Conservation (phyloP, 73 alveolate species). For the Paramecium sexaurelia region DNA sequence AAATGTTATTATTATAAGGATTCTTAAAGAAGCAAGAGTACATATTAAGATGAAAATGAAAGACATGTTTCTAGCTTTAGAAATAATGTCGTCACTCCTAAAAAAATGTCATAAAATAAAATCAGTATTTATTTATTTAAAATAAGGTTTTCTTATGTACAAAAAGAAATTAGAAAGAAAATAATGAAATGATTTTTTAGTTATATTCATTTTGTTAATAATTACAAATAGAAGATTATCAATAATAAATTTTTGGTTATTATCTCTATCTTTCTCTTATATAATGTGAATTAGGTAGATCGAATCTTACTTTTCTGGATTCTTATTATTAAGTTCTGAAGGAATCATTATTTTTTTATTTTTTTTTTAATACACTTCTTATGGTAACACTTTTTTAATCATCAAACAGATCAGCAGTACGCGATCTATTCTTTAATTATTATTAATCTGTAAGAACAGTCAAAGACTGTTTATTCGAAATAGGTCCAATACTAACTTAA, state of each 20-base stretch:
- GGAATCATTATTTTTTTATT: background rate
- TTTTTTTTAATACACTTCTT: background rate
- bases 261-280: background rate
- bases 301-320: conserved; percentile 18
- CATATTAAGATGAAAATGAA: background rate
- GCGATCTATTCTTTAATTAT: conserved; percentile 15
- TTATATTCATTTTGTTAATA: background rate
- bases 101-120: background rate
- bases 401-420: conserved; percentile 22
- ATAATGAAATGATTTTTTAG: background rate
- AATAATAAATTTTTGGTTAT: background rate
- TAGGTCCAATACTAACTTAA: background rate
- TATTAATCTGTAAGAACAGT: background rate
- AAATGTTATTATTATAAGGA: background rate
- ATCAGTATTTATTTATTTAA: background rate
- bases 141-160: conserved; percentile 38
- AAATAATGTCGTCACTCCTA: background rate
- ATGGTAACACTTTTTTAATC: conserved; percentile 33
- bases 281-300: conserved; percentile 29
- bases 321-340: background rate
- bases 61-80: background rate
- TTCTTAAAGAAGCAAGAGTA: background rate
- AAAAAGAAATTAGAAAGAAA: conserved; percentile 28
- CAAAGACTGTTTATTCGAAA: background rate
- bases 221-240: background rate